Percentiles rank a stretch among this genome's conserved stretches.
These are phyloP conservation scores for Crithidia brevicula DNA, from an alignment of 208 protist genomes.

Conservation along the genomic window DNA sequence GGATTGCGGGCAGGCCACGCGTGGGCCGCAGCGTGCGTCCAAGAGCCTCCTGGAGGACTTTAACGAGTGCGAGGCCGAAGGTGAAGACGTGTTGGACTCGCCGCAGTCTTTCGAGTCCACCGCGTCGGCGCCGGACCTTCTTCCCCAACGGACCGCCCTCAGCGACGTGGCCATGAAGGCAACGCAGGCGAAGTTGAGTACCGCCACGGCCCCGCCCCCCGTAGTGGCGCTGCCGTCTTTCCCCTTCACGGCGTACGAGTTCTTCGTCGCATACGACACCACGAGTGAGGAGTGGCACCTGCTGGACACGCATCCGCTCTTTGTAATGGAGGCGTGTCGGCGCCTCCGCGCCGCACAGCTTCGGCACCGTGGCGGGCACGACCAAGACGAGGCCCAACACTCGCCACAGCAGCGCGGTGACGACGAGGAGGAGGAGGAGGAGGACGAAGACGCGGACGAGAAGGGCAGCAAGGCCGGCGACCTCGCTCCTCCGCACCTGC, in stretches of 20 bases:
- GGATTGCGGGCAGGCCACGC: slow-evolving; percentile 9
- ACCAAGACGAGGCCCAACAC: not conserved
- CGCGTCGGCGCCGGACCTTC: not conserved
- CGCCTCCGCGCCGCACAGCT: slow-evolving; percentile 33
- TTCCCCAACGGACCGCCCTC: not conserved
- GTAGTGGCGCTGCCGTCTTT: slow-evolving; percentile 32
- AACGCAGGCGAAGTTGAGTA: slow-evolving; percentile 8
- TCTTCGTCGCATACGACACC: slow-evolving; percentile 51
- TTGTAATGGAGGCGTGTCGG: slow-evolving; percentile 37
- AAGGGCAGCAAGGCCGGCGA: slow-evolving; percentile 12
- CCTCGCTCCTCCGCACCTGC: not conserved
- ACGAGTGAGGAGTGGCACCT: slow-evolving; percentile 53
- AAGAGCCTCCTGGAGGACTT: slow-evolving; percentile 31
- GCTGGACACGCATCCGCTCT: slow-evolving; percentile 53
- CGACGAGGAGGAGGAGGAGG: slow-evolving; percentile 27
- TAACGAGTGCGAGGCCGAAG: slow-evolving; percentile 18
- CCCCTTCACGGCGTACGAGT: slow-evolving; percentile 32
- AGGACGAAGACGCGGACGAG: slow-evolving; percentile 27
- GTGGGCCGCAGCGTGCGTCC: slow-evolving; percentile 7
- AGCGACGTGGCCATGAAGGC: not conserved
- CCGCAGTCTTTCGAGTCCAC: not conserved
- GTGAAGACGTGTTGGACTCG: not conserved
- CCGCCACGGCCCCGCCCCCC: slow-evolving; percentile 20
- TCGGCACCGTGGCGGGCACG: not conserved
- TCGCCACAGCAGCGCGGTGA: slow-evolving; percentile 16